Conservation (phyloP, 139 green algal genomes). For the Chlorella vulgaris region DNA sequence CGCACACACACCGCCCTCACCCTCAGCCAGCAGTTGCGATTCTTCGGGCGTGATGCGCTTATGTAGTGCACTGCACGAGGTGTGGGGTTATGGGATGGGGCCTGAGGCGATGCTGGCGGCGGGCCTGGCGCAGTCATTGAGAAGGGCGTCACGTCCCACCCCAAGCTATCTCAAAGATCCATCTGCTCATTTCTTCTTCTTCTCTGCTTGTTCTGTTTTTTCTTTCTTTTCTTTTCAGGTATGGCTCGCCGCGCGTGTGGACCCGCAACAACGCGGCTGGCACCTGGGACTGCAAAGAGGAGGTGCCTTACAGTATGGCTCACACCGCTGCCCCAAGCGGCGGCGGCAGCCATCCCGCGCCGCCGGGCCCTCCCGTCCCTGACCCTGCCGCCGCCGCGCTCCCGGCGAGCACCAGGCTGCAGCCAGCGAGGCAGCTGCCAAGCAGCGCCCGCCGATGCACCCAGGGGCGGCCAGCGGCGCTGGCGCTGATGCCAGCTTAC, state of each 20-base stretch:
- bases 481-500: neutral
- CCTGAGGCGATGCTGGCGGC: no score
- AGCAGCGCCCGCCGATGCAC: slow-evolving; percentile 14
- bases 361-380: no score
- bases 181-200: neutral
- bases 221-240: slow-evolving; percentile 52
- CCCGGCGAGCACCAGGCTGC: no score
- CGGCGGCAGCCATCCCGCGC: neutral
- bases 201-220: neutral
- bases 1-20: no score
- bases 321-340: neutral
- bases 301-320: neutral
- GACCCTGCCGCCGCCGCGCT: no score
- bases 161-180: no score
- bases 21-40: no score
- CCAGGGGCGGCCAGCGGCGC: neutral
- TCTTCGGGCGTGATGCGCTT: no score
- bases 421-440: neutral
- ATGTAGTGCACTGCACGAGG: no score
- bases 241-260: slow-evolving; percentile 76
- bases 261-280: slow-evolving; percentile 69
- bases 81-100: no score
- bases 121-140: no score
- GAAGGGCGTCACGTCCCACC: no score
- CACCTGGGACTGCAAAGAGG: slow-evolving; percentile 39